Base-by-base conservation (phyloP, 176 grass and related monocot genomes). In the Stipa capillata region DNA sequence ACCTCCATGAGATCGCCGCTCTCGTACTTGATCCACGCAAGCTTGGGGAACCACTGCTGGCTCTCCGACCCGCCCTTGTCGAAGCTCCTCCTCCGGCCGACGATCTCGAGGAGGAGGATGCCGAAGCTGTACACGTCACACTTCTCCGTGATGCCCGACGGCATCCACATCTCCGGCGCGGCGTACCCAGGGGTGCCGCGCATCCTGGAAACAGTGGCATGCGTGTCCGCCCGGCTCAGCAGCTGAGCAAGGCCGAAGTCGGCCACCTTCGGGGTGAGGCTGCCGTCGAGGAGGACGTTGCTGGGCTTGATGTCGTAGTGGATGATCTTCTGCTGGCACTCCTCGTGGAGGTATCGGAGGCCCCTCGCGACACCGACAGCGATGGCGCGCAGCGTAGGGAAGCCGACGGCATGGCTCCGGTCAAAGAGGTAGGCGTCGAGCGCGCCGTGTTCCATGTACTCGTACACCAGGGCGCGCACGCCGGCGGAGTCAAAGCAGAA, bases 301-400 rank as follows among this genome's bases (percentile, higher is more conserved):
- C 76, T 64, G 5, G 85, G 44, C 24, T 87, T 87, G 43, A 87
- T 82, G 43, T 87, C 79, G 79, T 74, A 82, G 64, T 87, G 85
- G 17, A 87, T 39, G 17, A 87, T 87, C 79, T 66, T 82, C 37
- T 82, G 41, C 32, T 74, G 79, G 53, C 85, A 87, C 53, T 73
- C 85, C 80, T 87, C 85, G 53, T 87, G 85, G 50, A 87, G 52
- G 79, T 87, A 82, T 5, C 79, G 16, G 20, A 87, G n/a, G 0
- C 79, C 85, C 2, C 44, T 73, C 5, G 79, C 79, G 6, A 79
- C 68, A 12, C 85, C 85, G 31, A 72, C 24, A 13, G 79, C 73
- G 31, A 87, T 48, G 2, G 14, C 74, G 34, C 33, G 55, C 50
- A 73, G 72, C 32, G 49, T 10, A 3, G 32, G 6, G 23, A 34